Evolutionary conservation across 2,329 filamentous ascomycete genomes (phyloP), one percentile per base, ranked within the genome.

Genomic region (Botrytis tulipae): DNA sequence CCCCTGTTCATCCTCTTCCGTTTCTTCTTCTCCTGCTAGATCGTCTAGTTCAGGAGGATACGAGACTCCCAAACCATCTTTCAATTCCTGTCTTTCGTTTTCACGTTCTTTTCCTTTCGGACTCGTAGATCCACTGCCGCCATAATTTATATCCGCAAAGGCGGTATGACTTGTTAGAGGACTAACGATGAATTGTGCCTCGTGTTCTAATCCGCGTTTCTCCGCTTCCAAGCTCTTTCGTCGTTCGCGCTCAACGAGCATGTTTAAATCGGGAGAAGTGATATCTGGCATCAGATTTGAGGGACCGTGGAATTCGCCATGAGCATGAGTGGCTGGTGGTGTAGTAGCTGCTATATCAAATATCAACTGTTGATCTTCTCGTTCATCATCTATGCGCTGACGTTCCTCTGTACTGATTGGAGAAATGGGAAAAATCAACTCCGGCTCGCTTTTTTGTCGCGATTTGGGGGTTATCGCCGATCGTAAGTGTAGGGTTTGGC

Each of bases 271-370:
- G 6, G 66, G 66, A 8, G 66, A 59, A 14, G 48, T 32, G 7
- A 57, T 57, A 9, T 7, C n/a, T 18, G 66, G 66, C 35, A 6
- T 42, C 10, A 44, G 66, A 18, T 18, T 44, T 8, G 48, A 44
- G 35, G 66, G 7, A 37, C 8, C 25, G 8, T 46, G 40, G 18
- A 20, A 9, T n/a, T 66, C 59, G 20, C 40, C 16, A 12, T n/a
- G n/a, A 14, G 44, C 42, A n/a, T 29, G 18, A 22, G 29, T 42
- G 20, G 32, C 61, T 35, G 70, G 70, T 20, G 70, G 62, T 29
- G 70, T 72, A 29, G 70, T 72, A 4, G 70, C 70, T 8, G 62
- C 70, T 40, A 72, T 46, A 46, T 72, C 70, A 14, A 72, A 68
- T 7, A 72, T 54, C 8, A 70, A n/a, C 25, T 73, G 65, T 54